Base-by-base conservation (phyloP, 73 alveolate genomes). In the Paramecium pentaurelia region DNA sequence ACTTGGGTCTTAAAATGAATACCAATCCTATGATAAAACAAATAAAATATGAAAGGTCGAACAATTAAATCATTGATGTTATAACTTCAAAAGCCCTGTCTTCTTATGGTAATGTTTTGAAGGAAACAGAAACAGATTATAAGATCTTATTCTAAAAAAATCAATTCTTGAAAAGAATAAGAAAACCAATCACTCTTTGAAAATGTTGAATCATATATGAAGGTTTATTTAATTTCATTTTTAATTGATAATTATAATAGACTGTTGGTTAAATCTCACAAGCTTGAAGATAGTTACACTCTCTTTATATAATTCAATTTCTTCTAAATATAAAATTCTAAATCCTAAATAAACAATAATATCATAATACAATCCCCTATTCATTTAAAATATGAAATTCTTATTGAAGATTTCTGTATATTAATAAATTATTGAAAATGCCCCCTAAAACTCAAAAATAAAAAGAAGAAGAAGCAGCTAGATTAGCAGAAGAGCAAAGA, bases 381-480 rank as follows among this genome's bases (percentile, higher is more conserved):
- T 54, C 70, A 54, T 54, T 54, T 2, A 54, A 16, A 54, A 54
- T 54, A 18, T 18, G 36, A n/a, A 34, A 68, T 32, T 68, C 40
- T 68, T 16, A 54, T 18, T 54, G 70, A 54, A 54, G 20, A 18
- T n/a, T 54, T 54, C 70, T 54, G 25, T n/a, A 54, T 54, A 54
- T 54, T 54, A 54, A 16, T 54, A 54, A 54, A 18, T 54, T 54
- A 30, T 73, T 73, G 58, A 38, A 42, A 9, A 80, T 80, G 91
- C 91, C 91, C 12, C 91, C 91, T 6, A 80, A 80, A 10, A 80
- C 91, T 11, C 18, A 80, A 18, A 42, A 80, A 36, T 80, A 80
- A 25, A 80, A 80, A 27, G 91, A 80, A 49, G 91, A 80, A 49
- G 91, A 80, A 18, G 91, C 91, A 18, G 91, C 91, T 11, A 18